A percentile compares a stretch with the other conserved stretches of the same genome.
Evolutionary conservation across 805 yeast genomes (phyloP).

Genomic region (Schwanniomyces occidentalis): DNA sequence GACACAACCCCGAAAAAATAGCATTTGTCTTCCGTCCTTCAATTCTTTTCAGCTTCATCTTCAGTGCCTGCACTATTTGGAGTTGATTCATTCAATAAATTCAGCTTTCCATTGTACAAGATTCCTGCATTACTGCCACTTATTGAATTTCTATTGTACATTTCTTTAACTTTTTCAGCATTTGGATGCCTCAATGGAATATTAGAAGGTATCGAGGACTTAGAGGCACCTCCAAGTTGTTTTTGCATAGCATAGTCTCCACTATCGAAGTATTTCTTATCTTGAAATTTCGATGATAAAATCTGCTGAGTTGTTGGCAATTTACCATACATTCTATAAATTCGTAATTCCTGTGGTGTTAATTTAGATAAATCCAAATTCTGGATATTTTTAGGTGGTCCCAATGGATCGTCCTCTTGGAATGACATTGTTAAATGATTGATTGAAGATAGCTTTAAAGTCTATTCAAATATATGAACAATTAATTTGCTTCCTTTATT

Average conservation of each 20-base stretch:
- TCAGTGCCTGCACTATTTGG: conserved; percentile 17
- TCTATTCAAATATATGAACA: no score
- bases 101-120: conserved; percentile 50
- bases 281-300: conserved; percentile 73
- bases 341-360: conserved; percentile 75
- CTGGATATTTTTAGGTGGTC: conserved; percentile 45
- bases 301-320: conserved; percentile 80
- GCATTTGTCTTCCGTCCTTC: no score
- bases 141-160: conserved; percentile 56
- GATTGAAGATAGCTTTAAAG: no score
- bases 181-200: conserved; percentile 50
- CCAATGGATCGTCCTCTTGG: conserved; percentile 52
- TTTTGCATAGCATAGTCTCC: conserved; percentile 89
- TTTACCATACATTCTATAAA: conserved; percentile 81
- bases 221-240: conserved; percentile 33
- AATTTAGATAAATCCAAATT: conserved; percentile 56
- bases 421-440: conserved; percentile 24
- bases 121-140: conserved; percentile 48
- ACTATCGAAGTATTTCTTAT: conserved; percentile 88
- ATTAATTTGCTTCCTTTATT: no score
- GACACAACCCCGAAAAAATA: no score
- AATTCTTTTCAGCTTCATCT: conserved; percentile 8
- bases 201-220: conserved; percentile 29
- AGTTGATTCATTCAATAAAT: conserved; percentile 54
- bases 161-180: conserved; percentile 59